Evolutionary conservation across 176 grass and related monocot genomes (phyloP), one percentile per base, ranked within the genome.

Genomic region (Bonia amplexicaulis): DNA sequence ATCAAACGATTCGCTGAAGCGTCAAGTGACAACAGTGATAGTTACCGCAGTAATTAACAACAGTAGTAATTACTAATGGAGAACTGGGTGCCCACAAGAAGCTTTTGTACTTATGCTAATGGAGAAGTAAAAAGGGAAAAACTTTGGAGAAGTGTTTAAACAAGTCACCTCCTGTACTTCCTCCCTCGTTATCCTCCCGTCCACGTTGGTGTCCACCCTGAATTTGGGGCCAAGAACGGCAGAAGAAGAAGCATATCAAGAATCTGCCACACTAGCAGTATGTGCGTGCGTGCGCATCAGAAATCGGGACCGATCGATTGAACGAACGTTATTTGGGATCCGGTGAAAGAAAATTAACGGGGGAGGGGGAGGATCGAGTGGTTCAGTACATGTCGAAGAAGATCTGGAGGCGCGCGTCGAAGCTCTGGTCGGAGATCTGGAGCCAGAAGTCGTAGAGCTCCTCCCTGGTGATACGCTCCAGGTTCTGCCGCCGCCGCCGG

Each of bases 381-480:
- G 20, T 48, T 61, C 6, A 70, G 76, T 99, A 99, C 96, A 99
- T 99, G 91, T 99, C 96, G 89, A 99, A 99, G 84, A 99, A 99
- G 84, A 99, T 96, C 86, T 99, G 96, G 77, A 99, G 96, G 1
- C 96, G 90, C n/a, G 96, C 96, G 87, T 99, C 96, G 87, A 99
- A 99, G 85, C 96, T 99, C 84, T 92, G 91, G 84, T 99, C 96
- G 63, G 93, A 96, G 69, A 99, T 99, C 88, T 99, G 96, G 73
- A 99, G 80, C 96, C 96, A 99, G 86, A 99, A 99, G 85, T 99
- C 96, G 85, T 96, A 92, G 84, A 99, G 87, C 77, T 99, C 96
- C 78, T 99, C 96, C 84, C 90, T 92, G 42, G 86, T 96, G 66
- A 99, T 93, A 86, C 96, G 80, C 82, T 99, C 93, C 16, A 99